Conservation (phyloP, 1,284 basidiomycete species). For the Hemileccinum hortonii region DNA sequence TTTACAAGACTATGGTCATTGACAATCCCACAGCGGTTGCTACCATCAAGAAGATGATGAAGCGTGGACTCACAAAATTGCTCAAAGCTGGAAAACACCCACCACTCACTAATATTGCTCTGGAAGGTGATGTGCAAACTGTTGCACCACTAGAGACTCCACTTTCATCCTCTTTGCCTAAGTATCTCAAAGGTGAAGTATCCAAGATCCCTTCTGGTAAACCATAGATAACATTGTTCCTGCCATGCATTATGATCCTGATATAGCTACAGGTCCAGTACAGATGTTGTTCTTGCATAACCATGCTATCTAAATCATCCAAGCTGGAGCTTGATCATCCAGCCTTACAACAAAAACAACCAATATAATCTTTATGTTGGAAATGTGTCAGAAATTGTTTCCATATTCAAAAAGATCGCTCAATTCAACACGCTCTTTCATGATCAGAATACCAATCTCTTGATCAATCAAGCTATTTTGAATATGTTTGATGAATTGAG, state of each 20-base stretch:
- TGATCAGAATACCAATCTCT: conserved; percentile 97
- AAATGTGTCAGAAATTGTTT: conserved; percentile 96
- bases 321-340: conserved; percentile 81
- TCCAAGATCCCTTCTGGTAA: conserved; percentile 21
- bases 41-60: conserved; percentile 96
- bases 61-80: conserved; percentile 90
- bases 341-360: conserved; percentile 89
- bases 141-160: conserved; percentile 54
- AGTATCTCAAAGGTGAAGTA: conserved; percentile 10
- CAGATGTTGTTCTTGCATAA: conserved; percentile 92
- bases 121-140: conserved; percentile 44
- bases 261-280: conserved; percentile 47
- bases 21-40: conserved; percentile 89
- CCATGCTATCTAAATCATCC: conserved; percentile 87
- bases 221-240: neutral
- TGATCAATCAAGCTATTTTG: conserved; percentile 91
- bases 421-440: conserved; percentile 97
- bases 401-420: conserved; percentile 98
- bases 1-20: conserved; percentile 96
- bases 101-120: conserved; percentile 49
- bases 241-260: neutral
- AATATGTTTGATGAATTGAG: conserved; percentile 98
- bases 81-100: conserved; percentile 61
- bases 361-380: conserved; percentile 95
- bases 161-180: conserved; percentile 40